Evolutionary conservation across 139 green algal species (phyloP), one percentile per base, ranked within the genome.

Genomic region (Micractinium conductrix): DNA sequence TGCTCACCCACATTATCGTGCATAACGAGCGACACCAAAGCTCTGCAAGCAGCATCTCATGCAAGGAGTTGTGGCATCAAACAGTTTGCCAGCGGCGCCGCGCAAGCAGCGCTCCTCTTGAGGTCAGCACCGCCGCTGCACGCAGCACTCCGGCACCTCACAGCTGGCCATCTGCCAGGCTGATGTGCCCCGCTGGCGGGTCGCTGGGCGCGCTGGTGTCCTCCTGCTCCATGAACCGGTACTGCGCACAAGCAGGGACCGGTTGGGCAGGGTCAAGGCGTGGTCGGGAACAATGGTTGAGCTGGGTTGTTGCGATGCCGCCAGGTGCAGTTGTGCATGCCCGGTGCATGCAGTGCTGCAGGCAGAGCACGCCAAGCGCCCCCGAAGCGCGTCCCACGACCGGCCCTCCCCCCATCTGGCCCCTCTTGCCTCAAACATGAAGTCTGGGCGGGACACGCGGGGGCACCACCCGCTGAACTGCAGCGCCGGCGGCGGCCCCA

Each of bases 381-480:
- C 8, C 8, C 10, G 12, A 58, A 14, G 48, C 12, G 19, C 55
- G 16, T 65, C 55, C 55, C 14, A 7, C 55, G 30, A 19, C 26
- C 4, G 16, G 55, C 4, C 19, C 55, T 19, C 55, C 7, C 55
- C 55, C 55, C 19, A 19, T 26, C 55, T 35, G 33, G 24, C 60
- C 19, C 19, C 19, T 30, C n/a, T 28, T 33, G 43, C 65, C 70
- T 82, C 80, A 28, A 85, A 78, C 0, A 78, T 69, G 48, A 85
- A 85, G 48, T 85, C 80, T 9, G 80, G 45, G 26, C 80, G 80
- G 24, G 65, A 79, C 6, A 85, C 80, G 45, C 80, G 67, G 6
- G 63, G 80, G 80, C 80, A 85, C 80, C 80, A 85, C 35, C 80
- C 80, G 63, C 63, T 78, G 62, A 45, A 84, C 62, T 37, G 14